phyloP scores from a whole-genome alignment of 257 asterid species.

The Fraxinus cuspidata region DNA sequence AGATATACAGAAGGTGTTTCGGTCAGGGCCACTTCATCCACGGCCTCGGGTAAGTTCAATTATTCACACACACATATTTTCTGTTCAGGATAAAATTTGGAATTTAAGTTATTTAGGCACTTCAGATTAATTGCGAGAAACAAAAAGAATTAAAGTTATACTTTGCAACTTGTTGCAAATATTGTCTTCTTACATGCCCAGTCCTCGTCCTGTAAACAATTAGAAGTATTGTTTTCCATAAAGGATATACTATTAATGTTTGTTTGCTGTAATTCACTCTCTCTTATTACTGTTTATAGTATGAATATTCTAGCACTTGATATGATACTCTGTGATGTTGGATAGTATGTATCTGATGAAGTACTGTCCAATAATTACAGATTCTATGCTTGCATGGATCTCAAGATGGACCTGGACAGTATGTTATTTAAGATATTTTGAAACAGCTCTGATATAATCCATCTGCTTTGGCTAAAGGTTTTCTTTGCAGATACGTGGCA shows the following conservation, averaged over 20 bases:
- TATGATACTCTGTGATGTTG: constrained; percentile 16
- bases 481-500: constrained; percentile 78
- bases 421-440: constrained; percentile 36
- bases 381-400: constrained; percentile 95
- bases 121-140: neutral
- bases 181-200: neutral
- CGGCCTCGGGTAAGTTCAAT: constrained; percentile 78
- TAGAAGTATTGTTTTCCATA: neutral
- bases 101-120: neutral
- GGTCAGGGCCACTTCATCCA: constrained; percentile 86
- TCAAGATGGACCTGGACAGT: constrained; percentile 96
- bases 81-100: neutral
- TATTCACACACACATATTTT: neutral
- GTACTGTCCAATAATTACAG: constrained; percentile 50
- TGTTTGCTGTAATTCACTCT: neutral
- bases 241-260: neutral
- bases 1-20: constrained; percentile 88
- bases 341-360: constrained; percentile 30
- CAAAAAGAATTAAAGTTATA: neutral
- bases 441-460: constrained; percentile 13
- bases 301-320: constrained; percentile 13
- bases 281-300: neutral
- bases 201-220: neutral
- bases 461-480: constrained; percentile 17
- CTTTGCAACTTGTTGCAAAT: neutral